Conservation (phyloP, 139 green algal species). For the Chlorella ohadii region DNA sequence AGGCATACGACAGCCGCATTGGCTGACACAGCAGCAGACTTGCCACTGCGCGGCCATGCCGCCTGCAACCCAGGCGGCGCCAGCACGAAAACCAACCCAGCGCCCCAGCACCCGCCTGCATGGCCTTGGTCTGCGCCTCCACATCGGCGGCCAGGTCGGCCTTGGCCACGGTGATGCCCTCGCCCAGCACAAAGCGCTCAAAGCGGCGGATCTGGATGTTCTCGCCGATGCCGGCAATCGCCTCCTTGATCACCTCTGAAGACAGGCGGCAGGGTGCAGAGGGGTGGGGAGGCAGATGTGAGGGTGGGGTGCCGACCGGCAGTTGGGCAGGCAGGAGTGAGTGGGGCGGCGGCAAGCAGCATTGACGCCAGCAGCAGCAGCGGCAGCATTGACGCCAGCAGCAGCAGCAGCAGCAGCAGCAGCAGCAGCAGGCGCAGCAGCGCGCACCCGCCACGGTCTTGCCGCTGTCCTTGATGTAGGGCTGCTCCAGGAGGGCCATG, state of each 20-base stretch:
- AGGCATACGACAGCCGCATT: no score
- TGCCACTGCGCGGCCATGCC: no score
- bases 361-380: no score
- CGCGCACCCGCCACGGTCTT: conserved; percentile 73
- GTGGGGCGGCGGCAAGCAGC: no score
- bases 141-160: conserved; percentile 91
- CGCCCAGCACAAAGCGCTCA: conserved; percentile 83
- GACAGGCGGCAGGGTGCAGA: background rate
- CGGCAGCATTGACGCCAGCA: no score
- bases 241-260: conserved; percentile 89
- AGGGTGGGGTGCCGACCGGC: background rate
- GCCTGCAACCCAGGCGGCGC: no score
- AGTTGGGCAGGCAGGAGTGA: no score
- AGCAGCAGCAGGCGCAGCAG: background rate
- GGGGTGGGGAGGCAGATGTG: background rate
- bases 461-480: conserved; percentile 88
- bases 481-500: conserved; percentile 89
- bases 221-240: conserved; percentile 88
- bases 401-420: no score
- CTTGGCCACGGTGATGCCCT: conserved; percentile 88
- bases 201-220: conserved; percentile 93
- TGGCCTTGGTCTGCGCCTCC: conserved; percentile 81
- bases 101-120: conserved; percentile 28
- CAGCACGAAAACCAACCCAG: no score
- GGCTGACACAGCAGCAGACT: no score